phyloP scores from a whole-genome alignment of 768 basidiomycete species.

The Tricholoma furcatifolium region DNA sequence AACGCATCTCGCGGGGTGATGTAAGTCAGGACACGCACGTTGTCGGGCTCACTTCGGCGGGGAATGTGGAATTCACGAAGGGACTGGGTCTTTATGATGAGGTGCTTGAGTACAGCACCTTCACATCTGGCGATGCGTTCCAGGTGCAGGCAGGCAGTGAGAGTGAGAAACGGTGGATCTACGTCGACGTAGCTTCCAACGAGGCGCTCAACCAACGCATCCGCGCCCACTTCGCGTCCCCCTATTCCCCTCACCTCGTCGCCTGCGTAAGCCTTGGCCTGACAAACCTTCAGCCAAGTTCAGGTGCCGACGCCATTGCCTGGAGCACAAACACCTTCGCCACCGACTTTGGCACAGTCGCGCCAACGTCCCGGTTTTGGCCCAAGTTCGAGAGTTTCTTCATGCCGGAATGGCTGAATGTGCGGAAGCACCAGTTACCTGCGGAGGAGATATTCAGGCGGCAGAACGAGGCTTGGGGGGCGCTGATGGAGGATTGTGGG shows the following conservation, averaged over 20 bases:
- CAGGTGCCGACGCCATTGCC: slow-evolving; percentile 25
- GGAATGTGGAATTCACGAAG: slow-evolving; percentile 55
- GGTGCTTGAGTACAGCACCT: slow-evolving; percentile 52
- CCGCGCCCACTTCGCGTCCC: slow-evolving; percentile 38
- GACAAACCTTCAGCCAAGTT: slow-evolving; percentile 48
- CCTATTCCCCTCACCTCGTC: slow-evolving; percentile 33
- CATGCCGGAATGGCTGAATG: slow-evolving; percentile 67
- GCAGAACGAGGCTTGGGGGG: slow-evolving; percentile 59
- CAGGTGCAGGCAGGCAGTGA: too few relatives aligned
- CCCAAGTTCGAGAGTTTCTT: slow-evolving; percentile 55
- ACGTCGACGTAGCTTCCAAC: slow-evolving; percentile 66
- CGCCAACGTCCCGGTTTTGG: slow-evolving; percentile 25
- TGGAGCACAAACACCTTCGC: slow-evolving; percentile 40
- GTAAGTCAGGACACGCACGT: slow-evolving; percentile 30
- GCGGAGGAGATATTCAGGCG: slow-evolving; percentile 43
- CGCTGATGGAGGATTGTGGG: slow-evolving; percentile 53
- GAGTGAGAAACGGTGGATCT: slow-evolving; percentile 44
- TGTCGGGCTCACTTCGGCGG: slow-evolving; percentile 59
- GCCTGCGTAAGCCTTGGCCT: slow-evolving; percentile 51
- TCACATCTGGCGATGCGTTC: slow-evolving; percentile 31
- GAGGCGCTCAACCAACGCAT: slow-evolving; percentile 45
- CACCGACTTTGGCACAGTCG: neutral
- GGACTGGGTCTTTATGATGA: slow-evolving; percentile 55
- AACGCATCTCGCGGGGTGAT: slow-evolving; percentile 36
- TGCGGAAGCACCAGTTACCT: slow-evolving; percentile 48